Conservation (phyloP, 1,284 basidiomycete species). For the Fomitopsis schrenkii region DNA sequence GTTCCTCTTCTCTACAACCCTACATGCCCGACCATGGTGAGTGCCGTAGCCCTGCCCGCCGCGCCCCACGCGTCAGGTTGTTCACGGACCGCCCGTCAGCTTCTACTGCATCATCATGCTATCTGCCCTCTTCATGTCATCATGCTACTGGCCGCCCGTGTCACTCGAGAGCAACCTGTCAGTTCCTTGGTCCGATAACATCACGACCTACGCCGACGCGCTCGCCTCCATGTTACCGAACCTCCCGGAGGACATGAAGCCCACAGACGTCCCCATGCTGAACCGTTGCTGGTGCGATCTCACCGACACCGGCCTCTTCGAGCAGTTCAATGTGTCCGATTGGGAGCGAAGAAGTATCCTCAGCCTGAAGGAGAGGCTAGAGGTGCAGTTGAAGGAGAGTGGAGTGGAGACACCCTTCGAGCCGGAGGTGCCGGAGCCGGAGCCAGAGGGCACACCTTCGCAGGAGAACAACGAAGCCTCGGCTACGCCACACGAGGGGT, state of each 20-base stretch:
- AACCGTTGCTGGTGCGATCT: slow-evolving; percentile 84
- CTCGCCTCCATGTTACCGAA: slow-evolving; percentile 38
- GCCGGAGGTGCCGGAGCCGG: background rate
- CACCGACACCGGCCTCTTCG: slow-evolving; percentile 53
- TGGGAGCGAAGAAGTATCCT: slow-evolving; percentile 67
- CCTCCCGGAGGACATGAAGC: slow-evolving; percentile 21
- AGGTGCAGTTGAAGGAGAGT: slow-evolving; percentile 26
- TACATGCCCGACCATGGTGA: slow-evolving; percentile 79
- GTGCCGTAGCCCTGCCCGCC: slow-evolving; percentile 17
- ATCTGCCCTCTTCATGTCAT: slow-evolving; percentile 73
- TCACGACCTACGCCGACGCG: slow-evolving; percentile 66
- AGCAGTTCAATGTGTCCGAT: slow-evolving; percentile 65
- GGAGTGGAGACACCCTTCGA: slow-evolving; percentile 23
- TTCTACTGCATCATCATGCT: slow-evolving; percentile 82
- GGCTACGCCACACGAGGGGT: background rate
- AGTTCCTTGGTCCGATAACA: slow-evolving; percentile 58
- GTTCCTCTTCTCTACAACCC: slow-evolving; percentile 66
- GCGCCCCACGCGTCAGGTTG: background rate
- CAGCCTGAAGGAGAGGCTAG: slow-evolving; percentile 37
- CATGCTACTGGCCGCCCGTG: slow-evolving; percentile 82
- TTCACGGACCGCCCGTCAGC: slow-evolving; percentile 32
- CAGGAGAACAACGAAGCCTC: background rate
- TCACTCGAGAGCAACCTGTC: slow-evolving; percentile 58
- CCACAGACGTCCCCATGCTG: slow-evolving; percentile 51
- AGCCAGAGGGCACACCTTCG: background rate